Conservation (phyloP, 2,329 filamentous ascomycete species). For the Monosporascus ibericus region DNA sequence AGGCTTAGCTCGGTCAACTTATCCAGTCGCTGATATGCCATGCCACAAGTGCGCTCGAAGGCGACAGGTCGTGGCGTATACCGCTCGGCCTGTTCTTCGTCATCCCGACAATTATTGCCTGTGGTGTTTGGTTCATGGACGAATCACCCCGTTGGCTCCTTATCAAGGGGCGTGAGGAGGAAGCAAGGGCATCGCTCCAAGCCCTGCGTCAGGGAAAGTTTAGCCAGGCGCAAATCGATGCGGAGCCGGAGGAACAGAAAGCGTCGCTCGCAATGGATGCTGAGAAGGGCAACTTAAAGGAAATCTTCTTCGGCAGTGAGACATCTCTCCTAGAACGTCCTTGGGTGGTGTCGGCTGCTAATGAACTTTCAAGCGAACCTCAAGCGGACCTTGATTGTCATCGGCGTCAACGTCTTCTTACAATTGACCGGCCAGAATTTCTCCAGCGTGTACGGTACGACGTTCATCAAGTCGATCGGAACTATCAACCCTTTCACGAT, state of each 20-base stretch:
- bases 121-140: constrained; percentile 22
- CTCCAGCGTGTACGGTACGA: constrained; percentile 23
- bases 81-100: constrained; percentile 29
- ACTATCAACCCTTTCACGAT: constrained; percentile 17
- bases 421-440: constrained; percentile 26
- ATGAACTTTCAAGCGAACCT: constrained; percentile 6
- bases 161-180: constrained; percentile 18
- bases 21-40: no score
- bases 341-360: no score
- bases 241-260: constrained; percentile 8
- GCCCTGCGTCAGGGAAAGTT: constrained; percentile 18
- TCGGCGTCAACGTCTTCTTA: constrained; percentile 24
- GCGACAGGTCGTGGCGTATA: constrained; percentile 25
- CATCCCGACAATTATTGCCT: constrained; percentile 23
- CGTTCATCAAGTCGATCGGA: constrained; percentile 23
- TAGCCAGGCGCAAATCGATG: constrained; percentile 17
- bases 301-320: no score
- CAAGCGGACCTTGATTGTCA: constrained; percentile 18
- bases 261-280: constrained; percentile 4
- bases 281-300: no score
- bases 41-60: no score
- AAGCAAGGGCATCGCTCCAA: constrained; percentile 19
- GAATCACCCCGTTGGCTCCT: constrained; percentile 22
- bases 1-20: no score
- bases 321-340: no score